phyloP scores from a whole-genome alignment of 306 rosid species.

The Vigna mungo region DNA sequence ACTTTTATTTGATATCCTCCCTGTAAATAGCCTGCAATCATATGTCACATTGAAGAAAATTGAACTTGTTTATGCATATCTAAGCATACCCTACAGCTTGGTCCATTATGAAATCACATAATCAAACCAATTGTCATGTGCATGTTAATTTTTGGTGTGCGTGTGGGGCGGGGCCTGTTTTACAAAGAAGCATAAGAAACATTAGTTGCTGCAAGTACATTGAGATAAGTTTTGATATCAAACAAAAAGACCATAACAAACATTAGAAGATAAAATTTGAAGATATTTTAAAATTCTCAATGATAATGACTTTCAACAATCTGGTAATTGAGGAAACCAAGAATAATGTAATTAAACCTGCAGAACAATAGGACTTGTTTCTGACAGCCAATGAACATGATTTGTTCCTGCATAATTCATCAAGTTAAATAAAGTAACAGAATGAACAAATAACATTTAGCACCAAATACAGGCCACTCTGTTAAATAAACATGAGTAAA shows the following conservation, averaged over 20 bases:
- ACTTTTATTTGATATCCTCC: too few species aligned
- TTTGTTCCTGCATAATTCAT: constrained; percentile 51
- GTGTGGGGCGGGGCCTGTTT: too few species aligned
- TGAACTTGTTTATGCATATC: too few species aligned
- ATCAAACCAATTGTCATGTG: too few species aligned
- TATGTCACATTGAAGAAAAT: too few species aligned
- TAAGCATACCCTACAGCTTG: too few species aligned
- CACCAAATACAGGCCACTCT: too few species aligned
- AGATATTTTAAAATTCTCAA: neutral
- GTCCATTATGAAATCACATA: too few species aligned
- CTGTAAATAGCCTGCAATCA: too few species aligned
- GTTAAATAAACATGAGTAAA: neutral
- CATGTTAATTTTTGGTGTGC: too few species aligned
- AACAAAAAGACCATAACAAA: neutral
- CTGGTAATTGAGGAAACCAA: constrained; percentile 4
- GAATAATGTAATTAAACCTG: neutral
- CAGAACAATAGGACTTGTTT: constrained; percentile 48
- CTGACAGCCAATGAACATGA: constrained; percentile 48
- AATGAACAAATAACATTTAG: neutral
- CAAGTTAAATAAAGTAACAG: constrained; percentile 13
- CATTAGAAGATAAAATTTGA: neutral
- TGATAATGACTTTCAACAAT: neutral
- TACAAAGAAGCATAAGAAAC: too few species aligned
- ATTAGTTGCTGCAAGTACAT: too few species aligned
- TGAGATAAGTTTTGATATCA: neutral